phyloP scores from a whole-genome alignment of 139 green algal species.

The Monoraphidium neglectum region DNA sequence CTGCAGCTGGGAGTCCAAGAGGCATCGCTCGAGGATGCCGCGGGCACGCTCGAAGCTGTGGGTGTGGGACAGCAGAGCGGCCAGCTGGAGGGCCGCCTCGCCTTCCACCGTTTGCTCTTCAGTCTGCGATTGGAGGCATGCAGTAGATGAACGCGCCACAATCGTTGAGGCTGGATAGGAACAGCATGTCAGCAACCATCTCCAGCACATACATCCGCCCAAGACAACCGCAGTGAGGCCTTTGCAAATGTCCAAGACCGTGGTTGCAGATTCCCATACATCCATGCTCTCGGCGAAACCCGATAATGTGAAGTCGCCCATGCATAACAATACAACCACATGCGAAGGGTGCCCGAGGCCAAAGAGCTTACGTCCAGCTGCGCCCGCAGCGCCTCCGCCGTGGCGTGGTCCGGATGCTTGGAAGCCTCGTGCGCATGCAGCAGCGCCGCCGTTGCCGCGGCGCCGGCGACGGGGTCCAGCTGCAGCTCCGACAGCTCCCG shows the following conservation, averaged over 20 bases:
- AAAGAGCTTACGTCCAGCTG: slow-evolving; percentile 48
- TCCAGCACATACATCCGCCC: too few relatives aligned
- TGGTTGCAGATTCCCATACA: too few relatives aligned
- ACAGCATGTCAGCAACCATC: too few relatives aligned
- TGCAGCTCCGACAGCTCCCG: slow-evolving; percentile 53
- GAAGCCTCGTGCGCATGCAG: slow-evolving; percentile 56
- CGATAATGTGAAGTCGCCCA: too few relatives aligned
- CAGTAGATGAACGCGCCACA: background rate
- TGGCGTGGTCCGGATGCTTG: slow-evolving; percentile 61
- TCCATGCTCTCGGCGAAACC: too few relatives aligned
- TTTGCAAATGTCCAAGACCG: too few relatives aligned
- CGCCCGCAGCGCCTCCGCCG: slow-evolving; percentile 48
- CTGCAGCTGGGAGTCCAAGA: background rate
- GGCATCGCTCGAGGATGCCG: slow-evolving; percentile 46
- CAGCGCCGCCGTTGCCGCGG: slow-evolving; percentile 54
- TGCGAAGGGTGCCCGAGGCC: background rate
- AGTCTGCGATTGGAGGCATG: slow-evolving; percentile 17
- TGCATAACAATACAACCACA: background rate
- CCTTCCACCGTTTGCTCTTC: slow-evolving; percentile 43
- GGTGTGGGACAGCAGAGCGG: slow-evolving; percentile 52
- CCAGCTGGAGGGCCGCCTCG: slow-evolving; percentile 43
- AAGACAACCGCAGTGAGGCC: too few relatives aligned
- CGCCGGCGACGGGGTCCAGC: slow-evolving; percentile 37
- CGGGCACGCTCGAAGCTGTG: slow-evolving; percentile 40
- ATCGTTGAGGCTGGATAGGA: background rate